These are phyloP conservation scores for Trametes villosa DNA, from an alignment of 768 basidiomycete genomes.

Conservation along the genomic window DNA sequence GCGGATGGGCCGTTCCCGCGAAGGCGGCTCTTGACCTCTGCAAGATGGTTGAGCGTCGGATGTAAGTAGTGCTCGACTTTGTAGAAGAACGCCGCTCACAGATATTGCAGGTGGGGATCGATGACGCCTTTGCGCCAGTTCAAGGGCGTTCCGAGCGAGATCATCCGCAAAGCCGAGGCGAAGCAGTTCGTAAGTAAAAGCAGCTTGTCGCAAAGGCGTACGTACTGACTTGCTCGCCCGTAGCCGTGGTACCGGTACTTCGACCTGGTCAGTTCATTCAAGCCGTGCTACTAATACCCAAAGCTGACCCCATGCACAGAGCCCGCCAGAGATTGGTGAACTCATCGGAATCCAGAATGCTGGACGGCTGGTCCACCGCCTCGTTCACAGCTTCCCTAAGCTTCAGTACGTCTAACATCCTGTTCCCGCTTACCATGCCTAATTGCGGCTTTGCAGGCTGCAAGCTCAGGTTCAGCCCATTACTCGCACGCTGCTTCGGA, in stretches of 20 bases:
- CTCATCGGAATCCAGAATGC: constrained; percentile 93
- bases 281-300: neutral
- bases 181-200: constrained; percentile 86
- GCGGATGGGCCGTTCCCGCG: constrained; percentile 96
- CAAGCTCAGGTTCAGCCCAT: constrained; percentile 98
- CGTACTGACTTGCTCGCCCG: constrained; percentile 2
- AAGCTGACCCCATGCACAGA: constrained; percentile 41
- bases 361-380: constrained; percentile 86
- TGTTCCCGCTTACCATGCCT: neutral
- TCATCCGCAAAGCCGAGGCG: constrained; percentile 89
- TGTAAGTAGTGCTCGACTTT: constrained; percentile 48
- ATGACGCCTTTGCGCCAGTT: constrained; percentile 98
- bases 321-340: constrained; percentile 92
- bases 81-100: neutral
- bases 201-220: neutral
- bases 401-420: constrained; percentile 61
- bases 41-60: constrained; percentile 92
- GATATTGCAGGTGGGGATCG: constrained; percentile 80
- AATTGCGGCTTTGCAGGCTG: constrained; percentile 50
- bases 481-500: constrained; percentile 87
- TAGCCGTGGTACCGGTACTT: constrained; percentile 99
- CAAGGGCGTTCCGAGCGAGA: constrained; percentile 84
- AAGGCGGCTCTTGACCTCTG: constrained; percentile 90
- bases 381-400: constrained; percentile 97
- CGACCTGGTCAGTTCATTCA: constrained; percentile 58